Evolutionary conservation across 2,329 filamentous ascomycete genomes (phyloP).

Genomic region (Colletotrichum sp.): DNA sequence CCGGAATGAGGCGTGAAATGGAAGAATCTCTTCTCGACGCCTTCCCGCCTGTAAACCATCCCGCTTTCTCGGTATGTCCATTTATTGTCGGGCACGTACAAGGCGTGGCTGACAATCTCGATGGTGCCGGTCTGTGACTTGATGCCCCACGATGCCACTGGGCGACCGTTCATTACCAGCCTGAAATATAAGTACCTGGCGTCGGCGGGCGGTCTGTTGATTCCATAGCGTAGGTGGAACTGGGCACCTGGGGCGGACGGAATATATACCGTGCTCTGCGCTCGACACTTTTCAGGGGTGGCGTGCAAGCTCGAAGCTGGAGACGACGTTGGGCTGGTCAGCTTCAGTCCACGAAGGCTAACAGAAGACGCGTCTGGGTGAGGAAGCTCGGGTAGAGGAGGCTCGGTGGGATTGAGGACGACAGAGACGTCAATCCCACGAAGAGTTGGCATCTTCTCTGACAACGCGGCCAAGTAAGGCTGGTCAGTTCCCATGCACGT

Average conservation of each 20-base stretch:
- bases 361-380: constrained; percentile 57
- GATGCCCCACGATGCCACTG: constrained; percentile 58
- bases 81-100: constrained; percentile 52
- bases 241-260: constrained; percentile 57
- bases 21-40: constrained; percentile 57
- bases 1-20: constrained; percentile 47
- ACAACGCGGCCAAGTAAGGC: not conserved
- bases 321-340: not conserved
- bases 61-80: constrained; percentile 45
- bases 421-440: constrained; percentile 54
- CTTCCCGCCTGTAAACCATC: constrained; percentile 34
- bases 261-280: constrained; percentile 60
- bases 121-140: constrained; percentile 37
- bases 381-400: constrained; percentile 56
- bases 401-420: constrained; percentile 36
- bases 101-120: constrained; percentile 48
- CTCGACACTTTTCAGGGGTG: constrained; percentile 36
- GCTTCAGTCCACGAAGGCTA: constrained; percentile 29
- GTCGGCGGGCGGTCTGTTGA: constrained; percentile 35
- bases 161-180: constrained; percentile 58
- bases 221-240: constrained; percentile 57
- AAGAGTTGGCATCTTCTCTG: constrained; percentile 50
- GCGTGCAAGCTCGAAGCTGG: constrained; percentile 20
- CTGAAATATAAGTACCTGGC: constrained; percentile 58
- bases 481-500: not conserved